Base-by-base conservation (phyloP, 2,329 filamentous ascomycete genomes). In the Arthroderma sp. region DNA sequence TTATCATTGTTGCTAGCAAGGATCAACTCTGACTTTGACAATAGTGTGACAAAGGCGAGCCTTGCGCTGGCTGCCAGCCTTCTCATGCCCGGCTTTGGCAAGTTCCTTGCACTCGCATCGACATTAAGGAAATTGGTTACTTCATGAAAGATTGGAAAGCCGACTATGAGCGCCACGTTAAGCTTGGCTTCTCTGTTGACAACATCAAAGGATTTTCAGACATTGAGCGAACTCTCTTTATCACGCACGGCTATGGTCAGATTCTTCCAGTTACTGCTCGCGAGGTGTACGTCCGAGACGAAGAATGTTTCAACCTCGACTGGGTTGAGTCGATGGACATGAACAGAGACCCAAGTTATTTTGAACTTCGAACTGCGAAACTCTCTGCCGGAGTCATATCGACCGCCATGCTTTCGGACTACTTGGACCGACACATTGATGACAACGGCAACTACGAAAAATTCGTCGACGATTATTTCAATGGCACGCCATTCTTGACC, bases 131-230 rank as follows among this genome's bases (percentile, higher is more conserved):
- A 58, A 94, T 96, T 58, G 85, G 80, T 37, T 94, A 93, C 66
- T 96, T 96, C 72, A 91, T 95, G 85, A 95, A 95, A 73, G 89
- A 95, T 66, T 96, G 88, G 88, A 94, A 89, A 68, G 88, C 87
- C 38, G 89, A 96, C 64, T 94, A 91, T 57, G 87, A 94, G 68
- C 82, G 87, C 55, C 88, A 95, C 61, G 77, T 91, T 54, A 83
- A 78, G 51, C 78, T 85, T 47, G 86, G 85, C 45, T 86, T 95
- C 61, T 93, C 87, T 1, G 83, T 94, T 40, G 88, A 83, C 66
- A 95, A 95, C 60, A 91, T 95, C 69, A 94, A 94, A 71, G 88
- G 88, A 30, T 81, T 80, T 63, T 77, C 76, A 10, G 69, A 74
- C 29, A 65, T 71, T 11, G 77, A 80, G 58, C 70, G 74, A 42